phyloP scores from a whole-genome alignment of 1,139 yeast species.

The Hemisphaericaspora xylofermentans region DNA sequence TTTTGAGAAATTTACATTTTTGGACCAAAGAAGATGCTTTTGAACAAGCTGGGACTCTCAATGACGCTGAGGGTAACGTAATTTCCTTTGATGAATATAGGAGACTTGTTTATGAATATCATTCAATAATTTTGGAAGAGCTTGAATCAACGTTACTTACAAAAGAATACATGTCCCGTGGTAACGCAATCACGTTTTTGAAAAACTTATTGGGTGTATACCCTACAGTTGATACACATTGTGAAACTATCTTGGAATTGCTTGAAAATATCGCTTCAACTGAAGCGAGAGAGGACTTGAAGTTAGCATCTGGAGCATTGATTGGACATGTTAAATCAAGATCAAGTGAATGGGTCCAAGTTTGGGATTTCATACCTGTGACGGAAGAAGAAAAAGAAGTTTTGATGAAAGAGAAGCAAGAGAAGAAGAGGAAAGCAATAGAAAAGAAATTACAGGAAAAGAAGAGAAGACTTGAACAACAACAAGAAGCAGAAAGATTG shows the following conservation, averaged over 20 bases:
- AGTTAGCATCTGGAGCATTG: constrained; percentile 74
- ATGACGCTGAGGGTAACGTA: constrained; percentile 13
- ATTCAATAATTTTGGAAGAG: constrained; percentile 46
- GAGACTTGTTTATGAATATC: constrained; percentile 54
- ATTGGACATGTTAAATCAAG: constrained; percentile 69
- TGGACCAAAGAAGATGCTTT: constrained; percentile 38
- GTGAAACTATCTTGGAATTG: constrained; percentile 50
- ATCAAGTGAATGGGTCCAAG: constrained; percentile 53
- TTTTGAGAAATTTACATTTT: constrained; percentile 46
- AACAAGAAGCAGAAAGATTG: constrained; percentile 19
- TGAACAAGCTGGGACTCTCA: constrained; percentile 11
- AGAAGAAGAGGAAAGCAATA: constrained; percentile 14
- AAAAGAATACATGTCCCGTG: constrained; percentile 73
- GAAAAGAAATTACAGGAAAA: constrained; percentile 17
- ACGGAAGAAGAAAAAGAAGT: constrained; percentile 29
- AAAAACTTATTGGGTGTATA: constrained; percentile 64
- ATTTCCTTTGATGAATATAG: constrained; percentile 39
- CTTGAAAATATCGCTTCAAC: constrained; percentile 47
- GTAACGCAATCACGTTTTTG: constrained; percentile 77
- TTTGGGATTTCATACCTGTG: constrained; percentile 57
- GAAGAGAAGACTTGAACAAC: constrained; percentile 21
- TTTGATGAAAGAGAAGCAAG: constrained; percentile 24
- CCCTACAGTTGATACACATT: constrained; percentile 71
- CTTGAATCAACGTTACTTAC: constrained; percentile 51
- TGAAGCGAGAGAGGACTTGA: constrained; percentile 79